Evolutionary conservation across 192 early-diverging fungal genomes (phyloP), one percentile per base, ranked within the genome.

Genomic region (Rhizoclosmatium globosum): DNA sequence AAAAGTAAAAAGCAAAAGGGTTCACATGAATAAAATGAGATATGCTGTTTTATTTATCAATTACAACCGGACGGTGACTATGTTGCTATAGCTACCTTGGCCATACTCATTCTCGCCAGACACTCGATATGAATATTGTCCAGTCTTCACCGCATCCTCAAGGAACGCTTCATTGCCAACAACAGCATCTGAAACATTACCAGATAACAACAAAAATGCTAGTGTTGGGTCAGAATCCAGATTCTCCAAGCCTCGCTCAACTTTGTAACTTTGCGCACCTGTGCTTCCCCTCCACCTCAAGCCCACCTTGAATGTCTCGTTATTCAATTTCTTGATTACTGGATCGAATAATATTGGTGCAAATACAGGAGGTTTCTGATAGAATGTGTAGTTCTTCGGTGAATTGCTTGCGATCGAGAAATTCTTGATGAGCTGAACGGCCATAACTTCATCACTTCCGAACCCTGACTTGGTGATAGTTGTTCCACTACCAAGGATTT

Each of bases 221-320:
- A 57, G 19, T 50, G 42, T 31, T 47, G 7, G 9, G 17, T 47
- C 67, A 39, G 15, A 39, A 7, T 19, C 9, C 38, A 68, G 17
- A 15, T 17, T 46, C 45, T 44, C 47, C 45, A 56, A 56, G 9
- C 19, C 57, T n/a, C 73, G 17, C 46, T 75, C 39, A n/a, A 75
- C 21, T 13, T 41, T 61, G 43, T 75, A 75, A n/a, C 23, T 75
- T 39, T 39, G n/a, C 31, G 73, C 73, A 13, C 73, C 73, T 17
- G 73, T 60, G 64, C 59, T 64, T 23, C 73, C 73, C 13, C 43
- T 17, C 73, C 73, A 75, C 17, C 2, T 3, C 23, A 75, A 47
- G 9, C n/a, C n/a, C 50, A 64, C 57, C 9, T n/a, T 56, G 31
- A 31, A 31, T 31, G 31, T 31, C 31, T 31, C 31, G 31, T 31